Conservation (phyloP, 768 basidiomycete species). For the Leccinum rimulosum region DNA sequence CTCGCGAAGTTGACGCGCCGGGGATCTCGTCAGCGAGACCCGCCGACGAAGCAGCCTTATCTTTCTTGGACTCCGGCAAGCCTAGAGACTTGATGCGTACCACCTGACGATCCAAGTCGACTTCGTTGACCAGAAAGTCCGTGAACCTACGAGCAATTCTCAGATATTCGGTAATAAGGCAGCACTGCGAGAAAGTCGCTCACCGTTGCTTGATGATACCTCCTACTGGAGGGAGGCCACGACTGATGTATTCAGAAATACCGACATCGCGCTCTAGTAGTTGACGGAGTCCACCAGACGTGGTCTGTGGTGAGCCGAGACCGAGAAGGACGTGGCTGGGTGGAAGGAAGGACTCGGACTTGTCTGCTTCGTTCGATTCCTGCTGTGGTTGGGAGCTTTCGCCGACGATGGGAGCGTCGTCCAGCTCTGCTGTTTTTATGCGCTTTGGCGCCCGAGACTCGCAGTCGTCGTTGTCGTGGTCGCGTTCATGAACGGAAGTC, state of each 20-base stretch:
- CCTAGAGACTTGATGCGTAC: constrained; percentile 78
- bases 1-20: constrained; percentile 7
- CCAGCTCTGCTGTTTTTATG: constrained; percentile 31
- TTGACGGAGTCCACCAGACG: constrained; percentile 55
- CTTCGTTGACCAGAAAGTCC: constrained; percentile 93
- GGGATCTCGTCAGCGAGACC: constrained; percentile 15
- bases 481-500: constrained; percentile 45
- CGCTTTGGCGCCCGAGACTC: constrained; percentile 40
- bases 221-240: constrained; percentile 66
- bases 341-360: constrained; percentile 49
- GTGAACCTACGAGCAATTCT: constrained; percentile 66
- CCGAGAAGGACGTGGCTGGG: constrained; percentile 73
- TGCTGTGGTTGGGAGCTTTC: constrained; percentile 6
- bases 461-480: constrained; percentile 43
- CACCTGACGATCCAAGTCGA: constrained; percentile 76
- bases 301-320: constrained; percentile 47
- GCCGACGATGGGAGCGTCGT: constrained; percentile 5
- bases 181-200: constrained; percentile 16
- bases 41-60: constrained; percentile 28
- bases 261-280: constrained; percentile 80
- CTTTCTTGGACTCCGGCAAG: constrained; percentile 60
- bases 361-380: constrained; percentile 3
- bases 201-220: constrained; percentile 98
- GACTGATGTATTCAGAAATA: constrained; percentile 82
- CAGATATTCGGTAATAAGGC: not conserved